These are phyloP conservation scores for Butyriboletus loyo DNA, from an alignment of 768 basidiomycete genomes.

Conservation along the genomic window DNA sequence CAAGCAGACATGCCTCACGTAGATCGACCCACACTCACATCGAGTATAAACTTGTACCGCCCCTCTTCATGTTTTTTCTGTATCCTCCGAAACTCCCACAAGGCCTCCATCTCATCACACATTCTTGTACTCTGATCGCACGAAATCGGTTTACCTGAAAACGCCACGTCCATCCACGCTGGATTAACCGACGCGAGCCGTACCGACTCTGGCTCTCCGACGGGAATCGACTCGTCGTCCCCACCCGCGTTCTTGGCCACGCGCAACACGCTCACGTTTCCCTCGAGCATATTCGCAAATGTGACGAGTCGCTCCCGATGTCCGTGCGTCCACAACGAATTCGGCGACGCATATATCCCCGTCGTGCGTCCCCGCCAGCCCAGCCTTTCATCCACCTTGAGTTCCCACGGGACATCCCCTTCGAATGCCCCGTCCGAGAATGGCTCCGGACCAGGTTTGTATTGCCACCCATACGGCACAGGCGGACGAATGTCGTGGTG, in stretches of 20 bases:
- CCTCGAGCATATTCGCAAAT: constrained; percentile 37
- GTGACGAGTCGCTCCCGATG: constrained; percentile 51
- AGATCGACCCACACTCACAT: constrained; percentile 36
- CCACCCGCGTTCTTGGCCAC: constrained; percentile 18
- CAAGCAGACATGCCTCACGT: not conserved
- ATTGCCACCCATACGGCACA: constrained; percentile 46
- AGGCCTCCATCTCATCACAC: constrained; percentile 42
- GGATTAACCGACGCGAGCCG: constrained; percentile 45
- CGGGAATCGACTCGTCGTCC: constrained; percentile 16
- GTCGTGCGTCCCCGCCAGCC: constrained; percentile 77
- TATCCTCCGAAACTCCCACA: constrained; percentile 49
- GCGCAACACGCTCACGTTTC: constrained; percentile 39
- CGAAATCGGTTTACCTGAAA: constrained; percentile 42
- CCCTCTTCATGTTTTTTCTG: constrained; percentile 50
- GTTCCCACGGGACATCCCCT: constrained; percentile 59
- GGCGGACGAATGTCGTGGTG: constrained; percentile 58
- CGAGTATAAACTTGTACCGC: constrained; percentile 58
- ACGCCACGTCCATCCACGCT: constrained; percentile 59
- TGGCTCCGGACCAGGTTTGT: constrained; percentile 29
- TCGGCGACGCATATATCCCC: constrained; percentile 46
- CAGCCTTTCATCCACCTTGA: constrained; percentile 57
- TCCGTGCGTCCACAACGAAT: constrained; percentile 45
- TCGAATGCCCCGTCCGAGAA: constrained; percentile 29
- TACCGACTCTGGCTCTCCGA: constrained; percentile 35
- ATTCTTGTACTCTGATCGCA: constrained; percentile 33